Evolutionary conservation across 352 stramenopile genomes (phyloP).

Genomic region (Pythium insidiosum): DNA sequence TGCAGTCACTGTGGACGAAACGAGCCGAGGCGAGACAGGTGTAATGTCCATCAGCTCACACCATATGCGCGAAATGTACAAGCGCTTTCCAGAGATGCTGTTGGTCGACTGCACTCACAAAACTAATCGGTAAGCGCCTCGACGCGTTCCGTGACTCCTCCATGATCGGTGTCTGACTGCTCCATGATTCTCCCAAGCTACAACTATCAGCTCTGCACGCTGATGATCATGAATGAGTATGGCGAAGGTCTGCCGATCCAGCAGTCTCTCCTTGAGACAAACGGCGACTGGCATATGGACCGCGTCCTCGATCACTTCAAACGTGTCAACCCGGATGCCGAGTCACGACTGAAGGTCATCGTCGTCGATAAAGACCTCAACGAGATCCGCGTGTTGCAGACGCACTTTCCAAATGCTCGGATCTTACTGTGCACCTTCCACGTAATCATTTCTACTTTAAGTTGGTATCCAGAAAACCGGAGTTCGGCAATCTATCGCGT

Average conservation of each 20-base stretch:
- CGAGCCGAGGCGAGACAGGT: too few species aligned
- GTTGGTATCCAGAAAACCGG: neutral
- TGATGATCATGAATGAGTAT: too few species aligned
- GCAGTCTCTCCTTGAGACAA: constrained; percentile 7
- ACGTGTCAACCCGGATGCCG: neutral
- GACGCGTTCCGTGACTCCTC: too few species aligned
- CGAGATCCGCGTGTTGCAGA: constrained; percentile 2
- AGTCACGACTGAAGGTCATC: constrained; percentile 2
- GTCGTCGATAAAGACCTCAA: constrained; percentile 15
- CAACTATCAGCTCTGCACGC: constrained; percentile 7
- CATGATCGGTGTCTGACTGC: too few species aligned
- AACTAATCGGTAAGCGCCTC: too few species aligned
- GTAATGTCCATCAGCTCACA: too few species aligned
- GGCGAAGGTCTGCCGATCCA: constrained; percentile 1
- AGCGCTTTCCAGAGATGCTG: too few species aligned
- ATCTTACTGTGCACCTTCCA: constrained; percentile 7
- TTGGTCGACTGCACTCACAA: too few species aligned
- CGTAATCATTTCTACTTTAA: constrained; percentile 1
- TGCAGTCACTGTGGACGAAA: too few species aligned
- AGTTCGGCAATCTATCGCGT: constrained; percentile 11
- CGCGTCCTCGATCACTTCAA: neutral
- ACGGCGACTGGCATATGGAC: constrained; percentile 7
- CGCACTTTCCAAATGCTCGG: neutral
- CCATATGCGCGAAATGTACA: too few species aligned
- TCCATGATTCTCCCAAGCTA: neutral